Base-by-base conservation (phyloP, 305 asterid genomes). In the Stenogyne calaminthoides region DNA sequence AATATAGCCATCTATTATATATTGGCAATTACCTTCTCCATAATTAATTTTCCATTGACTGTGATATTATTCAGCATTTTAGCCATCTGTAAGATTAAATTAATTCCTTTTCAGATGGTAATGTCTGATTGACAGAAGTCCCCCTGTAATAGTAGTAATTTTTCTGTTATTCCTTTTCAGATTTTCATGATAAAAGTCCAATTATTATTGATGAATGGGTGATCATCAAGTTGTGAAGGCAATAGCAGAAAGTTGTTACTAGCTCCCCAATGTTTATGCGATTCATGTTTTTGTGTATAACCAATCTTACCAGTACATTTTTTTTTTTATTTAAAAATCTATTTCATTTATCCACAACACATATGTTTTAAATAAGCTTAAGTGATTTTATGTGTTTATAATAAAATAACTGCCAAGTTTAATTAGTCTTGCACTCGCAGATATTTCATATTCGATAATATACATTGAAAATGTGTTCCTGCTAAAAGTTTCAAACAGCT, bases 21-120 rank as follows among this genome's bases (percentile, higher is more conserved):
- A 64, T 19, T 42, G 34, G 71, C 14, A 36, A 52, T 64, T 71
- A 25, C 67, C 62, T 47, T 44, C 37, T 70, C 25, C 61, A 36
- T 73, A 70, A 54, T 67, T 40, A 54, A 64, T 61, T 37, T 25
- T 47, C 40, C 57, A 7, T 51, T 58, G 60, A 15, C 63, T 55
- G 3, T 29, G 11, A 51, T 69, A 25, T 59, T 6, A 16, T 49
- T 37, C 67, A 52, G 40, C 12, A 44, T 44, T 68, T 61, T 51
- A 66, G 62, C 73, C 64, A 62, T 67, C 19, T 49, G 56, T 65
- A 69, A 67, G 69, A 67, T 36, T 52, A 39, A 64, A 70, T 40
- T 52, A 67, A 59, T 49, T 39, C 19, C 34, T 52, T 44, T 44
- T 60, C 36, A 51, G 64, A 58, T 27, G 32, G 61, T 56, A 14